These are phyloP conservation scores for Brassica incana DNA, from an alignment of 345 rosid genomes.

Conservation along the genomic window DNA sequence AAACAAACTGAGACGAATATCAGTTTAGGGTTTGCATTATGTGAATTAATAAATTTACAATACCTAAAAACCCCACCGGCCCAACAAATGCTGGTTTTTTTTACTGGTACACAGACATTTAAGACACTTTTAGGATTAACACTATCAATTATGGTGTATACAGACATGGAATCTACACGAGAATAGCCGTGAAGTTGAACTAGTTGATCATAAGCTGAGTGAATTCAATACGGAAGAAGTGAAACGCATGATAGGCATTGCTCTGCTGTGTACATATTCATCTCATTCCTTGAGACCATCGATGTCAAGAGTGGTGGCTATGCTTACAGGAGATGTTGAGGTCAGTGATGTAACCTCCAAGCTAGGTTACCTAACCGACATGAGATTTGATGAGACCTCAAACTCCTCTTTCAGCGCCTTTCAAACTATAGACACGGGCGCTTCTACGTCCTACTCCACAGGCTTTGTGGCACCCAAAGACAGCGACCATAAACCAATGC, in stretches of 20 bases:
- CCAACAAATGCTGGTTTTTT: not conserved
- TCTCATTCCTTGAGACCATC: no score
- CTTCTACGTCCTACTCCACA: not conserved
- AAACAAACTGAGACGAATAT: no score
- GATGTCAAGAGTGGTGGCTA: no score
- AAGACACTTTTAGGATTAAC: no score
- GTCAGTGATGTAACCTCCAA: not conserved
- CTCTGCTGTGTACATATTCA: not conserved
- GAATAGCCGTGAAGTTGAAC: not conserved
- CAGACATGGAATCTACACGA: not conserved
- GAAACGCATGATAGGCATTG: not conserved
- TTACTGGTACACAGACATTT: not conserved
- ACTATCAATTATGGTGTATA: not conserved
- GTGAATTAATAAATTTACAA: no score
- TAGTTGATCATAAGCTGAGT: not conserved
- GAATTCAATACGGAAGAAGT: no score
- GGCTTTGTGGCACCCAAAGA: not conserved
- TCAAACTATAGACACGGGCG: not conserved
- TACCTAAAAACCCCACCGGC: no score
- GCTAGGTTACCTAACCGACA: not conserved
- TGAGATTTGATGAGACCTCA: not conserved
- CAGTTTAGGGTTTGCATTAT: no score
- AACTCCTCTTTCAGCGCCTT: not conserved
- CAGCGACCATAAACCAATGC: not conserved
- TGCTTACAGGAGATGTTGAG: not conserved